Percentiles rank a stretch among this genome's conserved stretches.
Conservation (phyloP, 768 basidiomycete species). For the Lentinula sp. region DNA sequence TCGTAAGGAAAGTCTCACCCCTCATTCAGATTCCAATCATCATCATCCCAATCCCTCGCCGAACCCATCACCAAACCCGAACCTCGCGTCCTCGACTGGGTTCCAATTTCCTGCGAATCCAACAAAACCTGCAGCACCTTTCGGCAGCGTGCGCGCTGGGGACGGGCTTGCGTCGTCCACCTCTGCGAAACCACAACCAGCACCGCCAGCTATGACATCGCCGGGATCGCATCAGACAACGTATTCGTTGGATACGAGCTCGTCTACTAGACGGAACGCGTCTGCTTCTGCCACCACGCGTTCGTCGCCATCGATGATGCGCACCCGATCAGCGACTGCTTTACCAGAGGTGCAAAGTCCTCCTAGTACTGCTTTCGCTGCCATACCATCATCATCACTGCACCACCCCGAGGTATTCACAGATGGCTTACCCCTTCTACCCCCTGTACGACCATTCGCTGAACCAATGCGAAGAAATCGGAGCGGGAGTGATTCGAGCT, state of each 20-base stretch:
- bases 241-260: slow-evolving; percentile 46
- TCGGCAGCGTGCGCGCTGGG: slow-evolving; percentile 13
- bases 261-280: slow-evolving; percentile 20
- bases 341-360: slow-evolving; percentile 22
- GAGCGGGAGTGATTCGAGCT: slow-evolving; percentile 41
- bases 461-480: slow-evolving; percentile 30
- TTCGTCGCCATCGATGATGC: slow-evolving; percentile 24
- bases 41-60: neutral
- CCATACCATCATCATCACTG: slow-evolving; percentile 10
- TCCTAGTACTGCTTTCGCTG: neutral
- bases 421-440: slow-evolving; percentile 23
- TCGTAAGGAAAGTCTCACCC: slow-evolving; percentile 5
- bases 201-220: slow-evolving; percentile 9
- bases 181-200: neutral
- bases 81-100: slow-evolving; percentile 27
- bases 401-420: neutral
- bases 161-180: neutral
- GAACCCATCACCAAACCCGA: neutral
- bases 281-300: slow-evolving; percentile 16
- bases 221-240: slow-evolving; percentile 47
- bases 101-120: slow-evolving; percentile 36
- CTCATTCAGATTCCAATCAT: neutral
- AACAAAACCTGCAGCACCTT: slow-evolving; percentile 22
- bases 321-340: slow-evolving; percentile 38
- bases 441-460: slow-evolving; percentile 43